Conservation (phyloP, 2,329 filamentous ascomycete species). For the Xylaria sp. region DNA sequence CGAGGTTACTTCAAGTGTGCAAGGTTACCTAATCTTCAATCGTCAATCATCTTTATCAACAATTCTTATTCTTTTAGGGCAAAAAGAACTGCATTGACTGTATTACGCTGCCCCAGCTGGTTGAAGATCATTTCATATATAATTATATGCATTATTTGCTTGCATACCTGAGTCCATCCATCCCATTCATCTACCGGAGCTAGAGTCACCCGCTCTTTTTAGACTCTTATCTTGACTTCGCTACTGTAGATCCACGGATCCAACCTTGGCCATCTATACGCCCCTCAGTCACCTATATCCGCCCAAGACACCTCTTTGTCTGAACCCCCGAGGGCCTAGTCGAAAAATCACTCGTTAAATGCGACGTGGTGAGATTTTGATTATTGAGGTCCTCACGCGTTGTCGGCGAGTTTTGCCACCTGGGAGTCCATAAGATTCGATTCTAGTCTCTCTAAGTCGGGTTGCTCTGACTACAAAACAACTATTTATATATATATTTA, state of each 20-base stretch:
- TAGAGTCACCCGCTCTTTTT: no score
- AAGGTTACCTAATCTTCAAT: constrained; percentile 13
- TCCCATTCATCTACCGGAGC: no score
- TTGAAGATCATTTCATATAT: no score
- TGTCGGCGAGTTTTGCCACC: background rate
- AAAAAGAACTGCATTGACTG: no score
- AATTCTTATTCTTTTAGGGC: background rate
- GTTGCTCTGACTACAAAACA: background rate
- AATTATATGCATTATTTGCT: no score
- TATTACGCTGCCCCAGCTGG: no score
- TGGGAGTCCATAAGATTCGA: background rate
- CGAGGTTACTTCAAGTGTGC: constrained; percentile 8
- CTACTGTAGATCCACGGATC: no score
- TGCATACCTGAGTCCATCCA: no score
- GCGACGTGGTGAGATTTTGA: background rate
- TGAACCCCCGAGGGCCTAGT: background rate
- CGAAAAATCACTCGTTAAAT: background rate
- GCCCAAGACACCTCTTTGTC: constrained; percentile 1
- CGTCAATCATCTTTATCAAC: background rate
- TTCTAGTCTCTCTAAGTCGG: background rate
- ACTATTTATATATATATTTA: constrained; percentile 5
- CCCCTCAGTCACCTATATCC: background rate
- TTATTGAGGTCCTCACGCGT: background rate
- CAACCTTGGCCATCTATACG: no score
- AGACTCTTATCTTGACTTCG: no score